Percentiles rank a stretch among this genome's conserved stretches.
These are phyloP conservation scores for Syncephalastrum monosporum DNA, from an alignment of 371 early-diverging fungal species.

Conservation along the genomic window DNA sequence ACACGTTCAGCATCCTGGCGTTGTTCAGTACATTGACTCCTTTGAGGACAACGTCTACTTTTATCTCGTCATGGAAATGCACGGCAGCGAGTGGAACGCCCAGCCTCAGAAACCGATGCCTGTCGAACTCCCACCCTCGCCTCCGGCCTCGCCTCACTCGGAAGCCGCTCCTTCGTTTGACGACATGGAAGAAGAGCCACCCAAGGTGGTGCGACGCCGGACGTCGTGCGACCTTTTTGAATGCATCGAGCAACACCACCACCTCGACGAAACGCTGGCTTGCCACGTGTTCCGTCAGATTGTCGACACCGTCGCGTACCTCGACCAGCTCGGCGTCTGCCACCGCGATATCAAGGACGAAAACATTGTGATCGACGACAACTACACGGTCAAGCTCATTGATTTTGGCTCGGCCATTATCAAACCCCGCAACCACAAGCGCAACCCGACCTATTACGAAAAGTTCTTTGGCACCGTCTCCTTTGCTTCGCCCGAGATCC, in stretches of 20 bases:
- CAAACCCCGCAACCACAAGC: slow-evolving; percentile 29
- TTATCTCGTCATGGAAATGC: slow-evolving; percentile 79
- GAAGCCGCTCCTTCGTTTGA: slow-evolving; percentile 30
- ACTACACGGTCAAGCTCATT: slow-evolving; percentile 70
- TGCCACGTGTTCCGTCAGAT: slow-evolving; percentile 72
- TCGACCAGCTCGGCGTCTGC: slow-evolving; percentile 59
- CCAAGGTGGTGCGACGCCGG: slow-evolving; percentile 12
- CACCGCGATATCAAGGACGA: slow-evolving; percentile 76
- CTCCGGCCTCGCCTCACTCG: slow-evolving; percentile 29
- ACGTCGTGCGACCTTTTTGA: slow-evolving; percentile 79
- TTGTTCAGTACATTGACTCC: slow-evolving; percentile 67
- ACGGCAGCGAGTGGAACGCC: slow-evolving; percentile 68
- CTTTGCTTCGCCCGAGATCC: slow-evolving; percentile 82
- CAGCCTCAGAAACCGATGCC: not conserved
- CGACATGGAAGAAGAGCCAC: slow-evolving; percentile 1
- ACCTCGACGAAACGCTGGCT: slow-evolving; percentile 60
- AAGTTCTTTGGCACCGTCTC: slow-evolving; percentile 48
- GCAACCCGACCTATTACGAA: slow-evolving; percentile 26
- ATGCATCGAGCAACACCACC: slow-evolving; percentile 69
- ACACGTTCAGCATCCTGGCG: slow-evolving; percentile 67
- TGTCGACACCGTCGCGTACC: slow-evolving; percentile 62
- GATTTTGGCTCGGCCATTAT: slow-evolving; percentile 73
- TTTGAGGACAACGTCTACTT: slow-evolving; percentile 65
- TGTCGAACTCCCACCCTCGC: slow-evolving; percentile 17
- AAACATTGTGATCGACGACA: slow-evolving; percentile 74